A percentile compares a stretch with the other conserved stretches of the same genome.
phyloP scores from a whole-genome alignment of 495 filamentous ascomycete genomes.

The Collariella sp. region DNA sequence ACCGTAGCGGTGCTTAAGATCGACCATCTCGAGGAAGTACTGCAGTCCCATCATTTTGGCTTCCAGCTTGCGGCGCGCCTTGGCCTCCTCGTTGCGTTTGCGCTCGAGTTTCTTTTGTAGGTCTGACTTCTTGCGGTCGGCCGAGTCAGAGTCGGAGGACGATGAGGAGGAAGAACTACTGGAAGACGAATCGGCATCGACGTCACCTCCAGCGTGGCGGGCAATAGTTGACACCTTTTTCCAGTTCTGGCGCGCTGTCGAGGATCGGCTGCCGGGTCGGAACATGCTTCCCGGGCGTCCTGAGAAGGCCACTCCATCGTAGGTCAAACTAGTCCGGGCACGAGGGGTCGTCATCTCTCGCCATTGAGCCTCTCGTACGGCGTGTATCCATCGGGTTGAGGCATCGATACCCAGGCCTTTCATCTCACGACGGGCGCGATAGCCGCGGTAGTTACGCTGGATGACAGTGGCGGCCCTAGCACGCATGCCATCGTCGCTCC shows the following conservation, averaged over 20 bases:
- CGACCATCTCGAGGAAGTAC: constrained; percentile 93
- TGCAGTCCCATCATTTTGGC: constrained; percentile 77
- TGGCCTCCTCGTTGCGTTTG: constrained; percentile 38
- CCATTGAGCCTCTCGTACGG: constrained; percentile 57
- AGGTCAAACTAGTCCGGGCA: constrained; percentile 23
- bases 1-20: constrained; percentile 81
- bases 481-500: constrained; percentile 15
- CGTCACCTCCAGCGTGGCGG: constrained; percentile 56
- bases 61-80: constrained; percentile 40
- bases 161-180: constrained; percentile 15
- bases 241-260: constrained; percentile 60
- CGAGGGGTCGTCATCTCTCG: constrained; percentile 44
- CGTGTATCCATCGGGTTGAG: constrained; percentile 59
- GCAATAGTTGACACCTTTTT: constrained; percentile 62
- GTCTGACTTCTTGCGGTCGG: constrained; percentile 12
- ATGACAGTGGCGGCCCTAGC: constrained; percentile 46
- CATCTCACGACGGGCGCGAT: constrained; percentile 58
- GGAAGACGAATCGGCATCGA: constrained; percentile 35
- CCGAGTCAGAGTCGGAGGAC: constrained; percentile 23
- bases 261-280: constrained; percentile 11
- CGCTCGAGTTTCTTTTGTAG: constrained; percentile 30
- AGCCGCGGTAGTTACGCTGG: constrained; percentile 62
- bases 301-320: neutral
- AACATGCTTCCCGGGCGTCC: neutral
- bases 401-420: constrained; percentile 56